Evolutionary conservation across 202 grass and related monocot species (phyloP).

Genomic region (Musa balbisiana): DNA sequence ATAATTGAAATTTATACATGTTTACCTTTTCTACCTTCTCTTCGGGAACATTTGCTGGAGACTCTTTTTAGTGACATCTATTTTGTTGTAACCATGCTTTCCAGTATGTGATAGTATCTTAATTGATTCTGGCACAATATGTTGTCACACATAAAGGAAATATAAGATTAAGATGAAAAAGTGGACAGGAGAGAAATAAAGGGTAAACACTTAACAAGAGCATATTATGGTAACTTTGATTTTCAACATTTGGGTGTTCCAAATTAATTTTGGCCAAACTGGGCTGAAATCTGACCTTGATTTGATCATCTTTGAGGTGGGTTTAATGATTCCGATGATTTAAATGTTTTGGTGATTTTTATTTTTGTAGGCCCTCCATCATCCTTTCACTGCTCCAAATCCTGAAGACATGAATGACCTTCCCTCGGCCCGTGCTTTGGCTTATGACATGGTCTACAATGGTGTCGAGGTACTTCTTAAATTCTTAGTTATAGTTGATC

Average conservation of each 20-base stretch:
- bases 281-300: background rate
- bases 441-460: constrained; percentile 97
- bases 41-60: background rate
- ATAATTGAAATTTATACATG: too few species aligned
- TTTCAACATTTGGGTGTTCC: too few species aligned
- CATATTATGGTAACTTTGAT: too few species aligned
- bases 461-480: constrained; percentile 63
- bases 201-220: background rate
- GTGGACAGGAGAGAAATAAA: background rate
- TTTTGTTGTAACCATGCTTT: background rate
- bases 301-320: background rate
- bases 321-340: constrained; percentile 24
- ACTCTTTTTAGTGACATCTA: background rate
- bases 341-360: background rate
- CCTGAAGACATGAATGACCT: constrained; percentile 88
- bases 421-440: constrained; percentile 68
- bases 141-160: background rate
- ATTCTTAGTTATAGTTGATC: background rate
- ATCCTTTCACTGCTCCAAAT: constrained; percentile 98
- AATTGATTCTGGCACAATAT: background rate
- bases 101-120: background rate
- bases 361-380: constrained; percentile 60
- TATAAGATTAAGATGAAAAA: background rate
- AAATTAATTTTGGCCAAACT: background rate
- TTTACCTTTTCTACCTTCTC: background rate